These are phyloP conservation scores for Dipteronia dyeriana DNA, from an alignment of 345 rosid genomes.

Conservation along the genomic window DNA sequence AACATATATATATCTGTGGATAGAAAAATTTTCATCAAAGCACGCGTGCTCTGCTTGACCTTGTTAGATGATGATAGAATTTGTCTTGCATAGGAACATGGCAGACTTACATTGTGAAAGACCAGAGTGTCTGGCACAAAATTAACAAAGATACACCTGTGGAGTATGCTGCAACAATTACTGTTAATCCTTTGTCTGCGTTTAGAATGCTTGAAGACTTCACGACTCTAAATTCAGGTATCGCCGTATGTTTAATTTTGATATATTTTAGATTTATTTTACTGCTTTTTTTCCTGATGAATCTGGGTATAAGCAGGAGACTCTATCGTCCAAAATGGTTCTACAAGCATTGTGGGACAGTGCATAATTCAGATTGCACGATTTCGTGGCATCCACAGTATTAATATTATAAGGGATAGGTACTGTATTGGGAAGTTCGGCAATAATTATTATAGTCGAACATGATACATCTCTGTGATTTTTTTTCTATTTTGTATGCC, in stretches of 20 bases:
- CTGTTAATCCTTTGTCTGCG: constrained; percentile 88
- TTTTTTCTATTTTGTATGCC: background rate
- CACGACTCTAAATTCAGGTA: constrained; percentile 58
- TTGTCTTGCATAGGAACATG: constrained; percentile 55
- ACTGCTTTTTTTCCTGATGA: constrained; percentile 20
- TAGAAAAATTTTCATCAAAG: background rate
- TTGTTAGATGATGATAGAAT: constrained; percentile 6
- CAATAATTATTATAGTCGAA: background rate
- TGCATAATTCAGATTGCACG: constrained; percentile 84
- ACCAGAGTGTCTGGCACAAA: constrained; percentile 77
- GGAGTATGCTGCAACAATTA: constrained; percentile 88
- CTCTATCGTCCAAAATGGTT: constrained; percentile 87
- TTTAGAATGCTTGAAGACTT: constrained; percentile 90
- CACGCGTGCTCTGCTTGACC: background rate
- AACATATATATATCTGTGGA: background rate
- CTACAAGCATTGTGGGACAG: constrained; percentile 88
- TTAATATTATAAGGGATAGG: constrained; percentile 88
- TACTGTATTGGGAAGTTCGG: constrained; percentile 18
- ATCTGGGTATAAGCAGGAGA: constrained; percentile 52
- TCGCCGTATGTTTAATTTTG: background rate
- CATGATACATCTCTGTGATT: background rate
- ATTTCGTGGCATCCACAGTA: constrained; percentile 62
- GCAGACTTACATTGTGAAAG: constrained; percentile 81
- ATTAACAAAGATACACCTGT: constrained; percentile 63
- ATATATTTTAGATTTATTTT: constrained; percentile 4